Base-by-base conservation (phyloP, 345 rosid species). In the Salix caprea region DNA sequence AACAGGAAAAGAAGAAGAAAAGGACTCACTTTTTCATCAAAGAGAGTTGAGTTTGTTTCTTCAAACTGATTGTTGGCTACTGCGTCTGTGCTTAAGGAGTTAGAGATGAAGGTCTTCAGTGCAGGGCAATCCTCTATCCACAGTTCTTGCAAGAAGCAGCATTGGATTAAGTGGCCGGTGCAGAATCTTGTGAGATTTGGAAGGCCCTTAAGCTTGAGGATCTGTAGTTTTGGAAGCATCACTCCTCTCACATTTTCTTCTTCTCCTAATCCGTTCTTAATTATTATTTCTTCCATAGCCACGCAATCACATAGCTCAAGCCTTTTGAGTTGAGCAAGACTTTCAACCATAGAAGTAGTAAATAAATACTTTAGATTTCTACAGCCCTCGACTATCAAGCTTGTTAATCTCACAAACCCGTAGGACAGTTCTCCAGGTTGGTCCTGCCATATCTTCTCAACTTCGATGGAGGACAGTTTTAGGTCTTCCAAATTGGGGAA, bases 361-460 rank as follows among this genome's bases (percentile, higher is more conserved):
- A 77, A 74, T 15, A 82, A 18, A 61, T 56, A 71, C n/a, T 64
- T 71, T 4, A 78, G 60, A 44, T 67, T 44, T 9, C 16, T 8
- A 36, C 84, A 82, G 16, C 39, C 61, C 2, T 34, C 8, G 26
- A 78, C 42, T 3, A 0, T 23, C 65, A 82, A 60, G 8, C 5
- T 4, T 19, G 69, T 60, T 52, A 74, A 58, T 13, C 67, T 82
- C 40, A 46, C 24, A 65, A 70, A 8, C 5, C 65, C 16, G 19
- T 5, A 32, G 50, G 37, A 26, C 13, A 7, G 11, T 23, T 3
- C 44, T 18, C 2, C 1, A 12, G 19, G 23, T 71, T 34, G 58
- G 10, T n/a, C 23, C 1, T 15, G 7, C 84, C 80, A 73, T 48
- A 76, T 61, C 71, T 60, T 68, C n/a, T 67, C 67, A 18, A 62